These are phyloP conservation scores for Strigomonas culicis DNA, from an alignment of 208 protist species.

Conservation along the genomic window DNA sequence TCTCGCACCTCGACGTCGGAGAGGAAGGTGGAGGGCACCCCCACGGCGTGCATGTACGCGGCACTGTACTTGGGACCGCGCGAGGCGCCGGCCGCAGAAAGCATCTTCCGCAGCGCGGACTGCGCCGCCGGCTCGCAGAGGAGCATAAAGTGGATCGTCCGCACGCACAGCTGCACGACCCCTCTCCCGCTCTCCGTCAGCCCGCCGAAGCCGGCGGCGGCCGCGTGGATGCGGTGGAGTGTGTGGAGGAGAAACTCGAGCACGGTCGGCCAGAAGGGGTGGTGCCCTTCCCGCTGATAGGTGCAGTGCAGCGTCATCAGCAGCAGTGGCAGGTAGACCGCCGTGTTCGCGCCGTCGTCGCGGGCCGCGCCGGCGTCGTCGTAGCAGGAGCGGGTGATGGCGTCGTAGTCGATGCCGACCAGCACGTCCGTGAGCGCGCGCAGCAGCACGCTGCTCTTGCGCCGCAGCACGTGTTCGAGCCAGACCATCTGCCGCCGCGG, in stretches of 20 bases:
- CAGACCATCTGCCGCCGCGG: slow-evolving; percentile 20
- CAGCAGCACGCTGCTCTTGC: slow-evolving; percentile 41
- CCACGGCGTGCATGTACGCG: no score
- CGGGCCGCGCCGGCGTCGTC: background rate
- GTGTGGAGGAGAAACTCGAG: slow-evolving; percentile 4
- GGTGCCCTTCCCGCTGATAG: slow-evolving; percentile 41
- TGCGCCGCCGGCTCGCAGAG: no score
- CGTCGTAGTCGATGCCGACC: slow-evolving; percentile 16
- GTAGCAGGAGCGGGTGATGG: background rate
- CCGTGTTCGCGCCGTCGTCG: slow-evolving; percentile 13
- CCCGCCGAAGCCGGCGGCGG: no score
- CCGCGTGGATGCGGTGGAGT: no score
- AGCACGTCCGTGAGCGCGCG: slow-evolving; percentile 64
- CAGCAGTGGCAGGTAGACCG: slow-evolving; percentile 13
- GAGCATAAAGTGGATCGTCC: no score
- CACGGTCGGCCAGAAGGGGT: slow-evolving; percentile 71
- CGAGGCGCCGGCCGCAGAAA: no score
- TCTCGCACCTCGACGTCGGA: background rate
- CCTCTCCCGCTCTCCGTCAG: no score
- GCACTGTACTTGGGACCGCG: no score
- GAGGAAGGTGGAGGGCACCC: no score
- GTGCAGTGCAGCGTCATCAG: slow-evolving; percentile 20
- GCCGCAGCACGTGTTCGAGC: slow-evolving; percentile 39
- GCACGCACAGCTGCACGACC: no score
- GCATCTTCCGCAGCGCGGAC: no score